Base-by-base conservation (phyloP, 345 rosid genomes). In the Psidium friedrichsthalianum region DNA sequence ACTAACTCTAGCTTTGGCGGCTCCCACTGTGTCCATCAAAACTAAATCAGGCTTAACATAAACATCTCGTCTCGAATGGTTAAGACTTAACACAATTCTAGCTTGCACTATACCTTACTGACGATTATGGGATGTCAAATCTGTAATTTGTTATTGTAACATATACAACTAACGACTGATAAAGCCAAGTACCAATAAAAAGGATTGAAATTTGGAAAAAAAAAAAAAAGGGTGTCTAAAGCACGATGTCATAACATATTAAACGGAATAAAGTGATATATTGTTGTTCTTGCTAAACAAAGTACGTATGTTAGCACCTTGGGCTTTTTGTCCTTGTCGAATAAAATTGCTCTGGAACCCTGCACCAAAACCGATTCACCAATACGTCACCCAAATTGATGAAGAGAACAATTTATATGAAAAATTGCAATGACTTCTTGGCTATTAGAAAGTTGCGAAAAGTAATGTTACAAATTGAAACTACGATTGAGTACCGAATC, bases 321-420 rank as follows among this genome's bases (percentile, higher is more conserved):
- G 5, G 86, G 88, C 82, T 85, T 87, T 15, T 86, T 82, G 40
- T 88, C 90, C 49, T 86, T 86, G 12, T 86, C 86, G 84, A 82
- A 52, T 32, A 86, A 74, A 83, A 53, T 86, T 11, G 88, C 87
- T 42, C 88, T 88, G 64, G 64, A 8, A 53, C 90, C 90, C 90
- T 88, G 57, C 42, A 40, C 20, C 1, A 13, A 78, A 78, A 13
- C 32, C 13, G 51, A 20, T 29, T 78, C 11, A 13, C 51, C 11
- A 42, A 29, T 12, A 8, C 22, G 40, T 12, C 27, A 49, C 44
- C 51, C 11, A 82, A 6, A 32, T 82, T 82, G 27, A 22, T 14
- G n/a, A 82, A 82, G 54, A 51, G 21, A 6, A 15, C 36, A 36
- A 36, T 36, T 36, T 16, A 6, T 54, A 6, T 15, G 21, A 6